phyloP scores from a whole-genome alignment of 164 flowering plant species.

The Platanus orientalis region DNA sequence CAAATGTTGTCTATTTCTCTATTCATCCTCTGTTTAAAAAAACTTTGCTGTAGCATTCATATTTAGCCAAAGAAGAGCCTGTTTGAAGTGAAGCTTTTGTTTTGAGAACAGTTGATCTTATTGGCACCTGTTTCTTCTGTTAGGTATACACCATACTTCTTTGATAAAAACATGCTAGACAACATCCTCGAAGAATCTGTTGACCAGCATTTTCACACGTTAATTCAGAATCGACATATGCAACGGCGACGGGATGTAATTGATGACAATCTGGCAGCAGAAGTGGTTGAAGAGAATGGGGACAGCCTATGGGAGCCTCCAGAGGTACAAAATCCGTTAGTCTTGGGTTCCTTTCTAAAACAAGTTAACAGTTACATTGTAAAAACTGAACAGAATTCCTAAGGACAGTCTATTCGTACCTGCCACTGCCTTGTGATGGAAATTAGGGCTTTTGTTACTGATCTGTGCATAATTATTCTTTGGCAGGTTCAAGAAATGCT shows the following conservation, averaged over 20 bases:
- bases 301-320: conserved; percentile 81
- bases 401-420: neutral
- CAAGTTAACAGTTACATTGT: neutral
- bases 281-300: conserved; percentile 63
- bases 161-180: conserved; percentile 86
- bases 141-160: conserved; percentile 97
- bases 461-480: conserved; percentile 4
- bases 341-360: neutral
- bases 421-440: neutral
- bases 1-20: neutral
- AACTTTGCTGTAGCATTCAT: neutral
- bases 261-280: conserved; percentile 73
- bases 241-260: conserved; percentile 71
- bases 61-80: neutral
- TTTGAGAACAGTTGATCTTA: conserved; percentile 1
- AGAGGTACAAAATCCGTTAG: conserved; percentile 47
- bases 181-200: conserved; percentile 90
- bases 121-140: conserved; percentile 9
- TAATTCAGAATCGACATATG: conserved; percentile 74
- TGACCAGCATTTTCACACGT: conserved; percentile 79
- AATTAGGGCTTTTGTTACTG: neutral
- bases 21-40: neutral
- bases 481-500: conserved; percentile 77
- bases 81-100: neutral
- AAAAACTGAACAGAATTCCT: neutral